Evolutionary conservation across 768 basidiomycete genomes (phyloP).

Genomic region (Panus rudis): DNA sequence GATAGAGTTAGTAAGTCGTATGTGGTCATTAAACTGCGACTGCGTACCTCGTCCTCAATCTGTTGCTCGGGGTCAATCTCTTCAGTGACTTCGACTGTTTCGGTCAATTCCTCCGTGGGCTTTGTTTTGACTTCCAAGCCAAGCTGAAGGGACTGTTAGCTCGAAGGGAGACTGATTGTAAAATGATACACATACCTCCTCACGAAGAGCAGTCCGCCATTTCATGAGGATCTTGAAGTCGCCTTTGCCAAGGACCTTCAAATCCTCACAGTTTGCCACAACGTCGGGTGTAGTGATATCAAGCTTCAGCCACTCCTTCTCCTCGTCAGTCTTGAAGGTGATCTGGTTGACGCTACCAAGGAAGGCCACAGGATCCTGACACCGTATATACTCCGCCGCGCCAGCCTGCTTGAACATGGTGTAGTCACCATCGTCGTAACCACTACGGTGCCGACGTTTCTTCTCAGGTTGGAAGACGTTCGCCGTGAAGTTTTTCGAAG

Average conservation of each 20-base stretch:
- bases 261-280: constrained; percentile 77
- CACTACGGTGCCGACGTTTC: constrained; percentile 86
- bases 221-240: constrained; percentile 92
- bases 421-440: constrained; percentile 92
- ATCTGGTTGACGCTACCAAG: constrained; percentile 78
- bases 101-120: constrained; percentile 67
- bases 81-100: constrained; percentile 57
- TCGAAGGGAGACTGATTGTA: neutral
- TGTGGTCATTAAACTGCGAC: neutral
- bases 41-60: constrained; percentile 78
- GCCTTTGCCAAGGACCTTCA: constrained; percentile 95
- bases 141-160: constrained; percentile 36
- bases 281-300: constrained; percentile 75
- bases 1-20: neutral
- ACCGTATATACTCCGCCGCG: constrained; percentile 65
- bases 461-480: constrained; percentile 98
- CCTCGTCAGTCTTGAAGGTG: constrained; percentile 73
- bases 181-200: constrained; percentile 56
- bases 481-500: constrained; percentile 63
- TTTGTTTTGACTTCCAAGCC: constrained; percentile 80
- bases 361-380: constrained; percentile 65
- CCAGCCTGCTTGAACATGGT: constrained; percentile 73
- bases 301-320: constrained; percentile 76
- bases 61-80: constrained; percentile 82
- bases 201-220: constrained; percentile 82